Evolutionary conservation across 768 basidiomycete species (phyloP).

Genomic region (Trametes maxima): DNA sequence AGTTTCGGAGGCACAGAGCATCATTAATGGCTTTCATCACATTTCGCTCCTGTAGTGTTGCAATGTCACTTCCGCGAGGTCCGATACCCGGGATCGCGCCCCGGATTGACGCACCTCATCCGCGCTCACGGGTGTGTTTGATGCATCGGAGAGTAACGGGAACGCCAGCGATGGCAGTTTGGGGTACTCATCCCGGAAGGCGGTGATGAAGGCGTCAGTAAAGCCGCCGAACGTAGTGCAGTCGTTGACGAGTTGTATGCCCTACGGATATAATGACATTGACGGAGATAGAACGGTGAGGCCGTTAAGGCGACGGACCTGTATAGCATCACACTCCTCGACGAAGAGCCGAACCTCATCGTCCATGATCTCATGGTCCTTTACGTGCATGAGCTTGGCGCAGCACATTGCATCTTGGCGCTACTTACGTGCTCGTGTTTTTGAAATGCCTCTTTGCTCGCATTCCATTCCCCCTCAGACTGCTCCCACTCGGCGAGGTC

Average conservation of each 20-base stretch:
- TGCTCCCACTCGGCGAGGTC: conserved; percentile 59
- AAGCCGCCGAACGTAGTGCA: conserved; percentile 68
- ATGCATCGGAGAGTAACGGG: conserved; percentile 54
- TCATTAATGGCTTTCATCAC: conserved; percentile 55
- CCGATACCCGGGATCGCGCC: conserved; percentile 13
- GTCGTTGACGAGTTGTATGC: conserved; percentile 69
- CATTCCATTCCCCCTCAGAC: conserved; percentile 56
- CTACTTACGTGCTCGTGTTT: conserved; percentile 57
- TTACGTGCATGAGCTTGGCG: conserved; percentile 5
- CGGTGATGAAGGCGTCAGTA: conserved; percentile 54
- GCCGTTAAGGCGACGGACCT: conserved; percentile 45
- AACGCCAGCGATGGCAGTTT: conserved; percentile 63
- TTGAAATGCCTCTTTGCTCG: conserved; percentile 52
- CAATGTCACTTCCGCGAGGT: background rate
- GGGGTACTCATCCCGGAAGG: conserved; percentile 67
- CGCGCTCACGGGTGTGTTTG: conserved; percentile 36
- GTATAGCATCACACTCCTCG: conserved; percentile 76
- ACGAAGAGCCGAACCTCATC: conserved; percentile 64
- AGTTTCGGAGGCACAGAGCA: conserved; percentile 46
- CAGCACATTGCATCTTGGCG: background rate
- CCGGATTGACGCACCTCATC: conserved; percentile 47
- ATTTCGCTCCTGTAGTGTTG: conserved; percentile 31
- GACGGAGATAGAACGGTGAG: background rate
- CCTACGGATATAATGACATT: conserved; percentile 42
- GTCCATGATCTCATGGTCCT: conserved; percentile 73